phyloP scores from a whole-genome alignment of 1,139 yeast genomes.

The Schwanniomyces etchellsii region DNA sequence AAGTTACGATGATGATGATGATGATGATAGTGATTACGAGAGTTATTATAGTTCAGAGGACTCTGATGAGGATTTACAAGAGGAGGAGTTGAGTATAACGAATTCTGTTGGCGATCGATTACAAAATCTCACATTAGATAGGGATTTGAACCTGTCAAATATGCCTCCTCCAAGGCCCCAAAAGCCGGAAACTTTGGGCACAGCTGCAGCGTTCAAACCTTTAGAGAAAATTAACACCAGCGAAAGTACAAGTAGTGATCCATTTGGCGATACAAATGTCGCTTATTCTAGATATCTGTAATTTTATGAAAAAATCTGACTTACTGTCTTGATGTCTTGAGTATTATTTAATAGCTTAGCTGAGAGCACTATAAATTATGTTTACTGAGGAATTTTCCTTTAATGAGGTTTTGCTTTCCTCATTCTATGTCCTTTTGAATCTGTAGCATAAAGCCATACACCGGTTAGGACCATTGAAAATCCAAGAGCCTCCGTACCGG shows the following conservation, averaged over 20 bases:
- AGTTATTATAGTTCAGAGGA: slow-evolving; percentile 40
- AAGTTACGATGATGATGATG: slow-evolving; percentile 22
- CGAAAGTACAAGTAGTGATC: slow-evolving; percentile 44
- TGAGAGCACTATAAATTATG: no score
- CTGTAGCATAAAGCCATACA: slow-evolving; percentile 9
- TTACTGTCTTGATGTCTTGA: no score
- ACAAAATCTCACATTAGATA: no score
- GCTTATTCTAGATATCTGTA: slow-evolving; percentile 13
- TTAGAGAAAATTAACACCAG: slow-evolving; percentile 19
- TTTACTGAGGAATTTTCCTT: no score
- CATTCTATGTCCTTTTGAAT: neutral
- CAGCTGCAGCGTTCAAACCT: slow-evolving; percentile 6
- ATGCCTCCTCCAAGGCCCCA: no score
- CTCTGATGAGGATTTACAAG: slow-evolving; percentile 16
- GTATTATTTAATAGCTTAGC: no score
- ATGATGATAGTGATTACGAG: slow-evolving; percentile 19
- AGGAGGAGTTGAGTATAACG: neutral
- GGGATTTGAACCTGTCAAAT: no score
- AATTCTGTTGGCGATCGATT: no score
- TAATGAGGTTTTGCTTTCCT: neutral
- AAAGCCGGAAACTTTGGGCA: slow-evolving; percentile 17
- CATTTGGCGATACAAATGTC: slow-evolving; percentile 64
- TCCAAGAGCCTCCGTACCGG: slow-evolving; percentile 38
- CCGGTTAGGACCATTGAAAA: slow-evolving; percentile 48
- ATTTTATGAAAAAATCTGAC: neutral